A percentile compares a stretch with the other conserved stretches of the same genome.
Conservation (phyloP, 495 filamentous ascomycete genomes). For the Xylaria venustula region DNA sequence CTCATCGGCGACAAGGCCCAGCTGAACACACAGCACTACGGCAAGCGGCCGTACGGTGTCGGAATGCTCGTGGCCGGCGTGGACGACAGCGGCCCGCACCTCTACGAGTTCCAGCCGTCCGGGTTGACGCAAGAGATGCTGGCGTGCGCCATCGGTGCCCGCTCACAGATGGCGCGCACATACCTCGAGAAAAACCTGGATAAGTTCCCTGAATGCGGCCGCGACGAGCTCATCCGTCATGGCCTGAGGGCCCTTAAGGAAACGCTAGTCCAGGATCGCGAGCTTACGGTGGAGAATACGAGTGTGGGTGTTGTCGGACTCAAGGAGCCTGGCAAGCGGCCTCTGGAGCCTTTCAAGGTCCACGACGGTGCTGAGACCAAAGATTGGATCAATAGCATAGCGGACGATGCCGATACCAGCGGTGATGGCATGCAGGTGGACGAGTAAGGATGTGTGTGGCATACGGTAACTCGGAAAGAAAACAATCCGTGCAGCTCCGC, state of each 20-base stretch:
- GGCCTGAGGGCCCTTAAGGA: constrained; percentile 91
- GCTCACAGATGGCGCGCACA: constrained; percentile 94
- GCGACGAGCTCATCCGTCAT: constrained; percentile 87
- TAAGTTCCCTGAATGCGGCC: constrained; percentile 64
- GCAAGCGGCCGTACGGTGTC: constrained; percentile 94
- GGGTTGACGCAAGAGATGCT: constrained; percentile 96
- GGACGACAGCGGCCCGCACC: constrained; percentile 87
- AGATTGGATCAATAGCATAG: constrained; percentile 69
- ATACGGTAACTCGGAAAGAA: background rate
- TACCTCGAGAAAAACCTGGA: constrained; percentile 92
- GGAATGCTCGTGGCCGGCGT: constrained; percentile 91
- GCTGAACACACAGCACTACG: constrained; percentile 96
- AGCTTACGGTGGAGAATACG: constrained; percentile 94
- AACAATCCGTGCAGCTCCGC: background rate
- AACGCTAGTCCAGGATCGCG: constrained; percentile 92
- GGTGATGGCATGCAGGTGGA: constrained; percentile 83
- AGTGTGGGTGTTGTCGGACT: constrained; percentile 82
- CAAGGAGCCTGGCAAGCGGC: constrained; percentile 51
- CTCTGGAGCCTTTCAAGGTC: constrained; percentile 80
- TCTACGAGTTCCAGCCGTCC: constrained; percentile 97
- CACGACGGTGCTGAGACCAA: constrained; percentile 86
- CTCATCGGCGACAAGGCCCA: constrained; percentile 96
- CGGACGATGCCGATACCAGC: constrained; percentile 54
- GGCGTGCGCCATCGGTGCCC: constrained; percentile 90
- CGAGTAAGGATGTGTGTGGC: constrained; percentile 22